phyloP scores from a whole-genome alignment of 768 basidiomycete genomes.

The Suillus sp. region DNA sequence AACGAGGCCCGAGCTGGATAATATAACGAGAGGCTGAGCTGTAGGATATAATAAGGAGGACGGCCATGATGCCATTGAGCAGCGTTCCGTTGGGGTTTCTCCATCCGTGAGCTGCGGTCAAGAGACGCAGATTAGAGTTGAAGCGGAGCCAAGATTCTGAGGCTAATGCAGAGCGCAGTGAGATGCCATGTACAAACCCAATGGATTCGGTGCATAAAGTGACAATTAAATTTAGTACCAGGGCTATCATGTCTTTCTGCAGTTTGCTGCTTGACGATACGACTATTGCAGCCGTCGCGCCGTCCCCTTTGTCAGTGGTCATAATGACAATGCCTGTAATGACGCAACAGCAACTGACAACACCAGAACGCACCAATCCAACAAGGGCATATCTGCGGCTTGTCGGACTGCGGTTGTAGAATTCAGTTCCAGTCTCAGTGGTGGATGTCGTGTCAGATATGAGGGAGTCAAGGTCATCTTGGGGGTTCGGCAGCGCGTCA shows the following conservation, averaged over 20 bases:
- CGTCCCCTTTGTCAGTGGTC: not conserved
- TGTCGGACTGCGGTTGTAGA: constrained; percentile 30
- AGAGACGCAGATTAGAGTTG: constrained; percentile 32
- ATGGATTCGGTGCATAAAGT: constrained; percentile 33
- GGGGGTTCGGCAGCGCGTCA: not conserved
- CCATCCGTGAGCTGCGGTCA: constrained; percentile 23
- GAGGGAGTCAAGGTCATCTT: not conserved
- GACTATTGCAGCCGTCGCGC: not conserved
- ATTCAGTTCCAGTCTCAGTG: constrained; percentile 23
- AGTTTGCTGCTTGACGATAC: not conserved
- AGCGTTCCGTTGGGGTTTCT: constrained; percentile 26
- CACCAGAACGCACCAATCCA: constrained; percentile 26
- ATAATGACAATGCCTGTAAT: constrained; percentile 18
- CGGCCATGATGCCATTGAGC: constrained; percentile 26
- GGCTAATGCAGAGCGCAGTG: constrained; percentile 31
- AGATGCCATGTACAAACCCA: constrained; percentile 32
- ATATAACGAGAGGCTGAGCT: constrained; percentile 28
- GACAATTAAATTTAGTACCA: constrained; percentile 30
- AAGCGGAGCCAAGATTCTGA: constrained; percentile 28
- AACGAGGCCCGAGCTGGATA: no score
- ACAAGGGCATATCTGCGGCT: constrained; percentile 27
- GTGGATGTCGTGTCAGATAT: not conserved
- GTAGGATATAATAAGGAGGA: constrained; percentile 33
- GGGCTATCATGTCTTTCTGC: constrained; percentile 26
- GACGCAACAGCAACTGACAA: constrained; percentile 28